Percentiles rank a stretch among this genome's conserved stretches.
Conservation (phyloP, 371 early-diverging fungal genomes). For the Actinomortierella wolfii region DNA sequence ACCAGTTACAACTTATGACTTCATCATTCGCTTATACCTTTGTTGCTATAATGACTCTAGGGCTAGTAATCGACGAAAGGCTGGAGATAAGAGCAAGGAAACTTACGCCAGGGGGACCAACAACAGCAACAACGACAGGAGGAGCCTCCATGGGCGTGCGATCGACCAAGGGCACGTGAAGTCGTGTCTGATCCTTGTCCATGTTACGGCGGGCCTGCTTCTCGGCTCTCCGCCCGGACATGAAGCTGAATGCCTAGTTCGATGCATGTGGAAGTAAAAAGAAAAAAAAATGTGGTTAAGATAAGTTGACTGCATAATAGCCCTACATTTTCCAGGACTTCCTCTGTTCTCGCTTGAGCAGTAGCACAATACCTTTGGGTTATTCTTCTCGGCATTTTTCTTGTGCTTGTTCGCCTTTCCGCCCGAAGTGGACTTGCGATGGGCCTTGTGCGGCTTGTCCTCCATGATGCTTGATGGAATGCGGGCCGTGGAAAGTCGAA, state of each 20-base stretch:
- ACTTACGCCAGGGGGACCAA: slow-evolving; percentile 92
- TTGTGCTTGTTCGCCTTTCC: slow-evolving; percentile 78
- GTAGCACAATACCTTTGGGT: slow-evolving; percentile 72
- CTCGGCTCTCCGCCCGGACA: slow-evolving; percentile 78
- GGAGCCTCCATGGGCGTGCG: slow-evolving; percentile 91
- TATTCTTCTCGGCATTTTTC: slow-evolving; percentile 81
- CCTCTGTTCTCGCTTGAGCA: too few relatives aligned
- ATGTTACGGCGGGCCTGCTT: slow-evolving; percentile 81
- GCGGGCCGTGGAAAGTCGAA: neutral
- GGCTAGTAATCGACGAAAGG: neutral
- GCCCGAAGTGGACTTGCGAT: slow-evolving; percentile 83
- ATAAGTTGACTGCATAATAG: neutral
- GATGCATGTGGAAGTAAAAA: neutral
- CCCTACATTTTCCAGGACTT: neutral
- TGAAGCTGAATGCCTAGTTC: slow-evolving; percentile 81
- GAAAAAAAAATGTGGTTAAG: neutral
- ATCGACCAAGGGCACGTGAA: slow-evolving; percentile 96
- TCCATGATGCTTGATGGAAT: slow-evolving; percentile 43
- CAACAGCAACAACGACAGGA: slow-evolving; percentile 93
- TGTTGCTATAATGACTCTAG: too few relatives aligned
- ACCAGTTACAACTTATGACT: neutral
- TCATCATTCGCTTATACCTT: neutral
- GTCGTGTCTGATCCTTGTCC: slow-evolving; percentile 88
- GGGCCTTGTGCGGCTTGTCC: slow-evolving; percentile 79
- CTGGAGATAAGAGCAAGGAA: neutral